Evolutionary conservation across 164 flowering plant species (phyloP), one percentile per base, ranked within the genome.

Genomic region (Annona cherimola): DNA sequence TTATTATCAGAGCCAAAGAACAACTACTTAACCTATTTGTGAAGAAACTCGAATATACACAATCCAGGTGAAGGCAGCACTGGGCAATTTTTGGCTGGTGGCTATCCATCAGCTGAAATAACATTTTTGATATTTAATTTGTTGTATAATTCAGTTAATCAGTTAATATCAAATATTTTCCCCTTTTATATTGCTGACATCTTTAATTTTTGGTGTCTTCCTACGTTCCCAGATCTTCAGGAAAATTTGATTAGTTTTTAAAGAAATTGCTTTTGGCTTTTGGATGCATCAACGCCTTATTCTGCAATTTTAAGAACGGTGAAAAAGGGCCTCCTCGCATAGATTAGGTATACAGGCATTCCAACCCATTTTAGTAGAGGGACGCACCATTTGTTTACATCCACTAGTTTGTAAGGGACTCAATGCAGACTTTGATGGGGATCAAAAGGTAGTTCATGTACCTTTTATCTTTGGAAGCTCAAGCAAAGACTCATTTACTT

Each of bases 1-100:
- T 42, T 82, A 67, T 64, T 76, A 80, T 74, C 64, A 72, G 74
- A 83, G 83, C 45, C 43, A 79, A 66, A 73, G 80, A 75, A 76
- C 72, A 68, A 61, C 45, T 5, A 59, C 59, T 71, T 3, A 9
- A 35, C 12, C 50, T 14, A 69, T 7, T 1, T 20, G 35, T 39
- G 57, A 7, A 50, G 57, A 50, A 50, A 50, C 9, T 8, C 57
- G 14, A 50, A 50, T 8, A 7, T 8, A 16, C 14, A 50, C 1
- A 46, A 16, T 8, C 9, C 9, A 50, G 0, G 14, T 8, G 14
- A 7, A 50, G 2, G 9, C 14, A 11, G 2, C 57, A 5, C 14
- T 50, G 57, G 57, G 57, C 57, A 11, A 50, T 50, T 50, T 50
- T 50, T 50, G 14, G 57, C 9, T 16, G 14, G 18, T 16, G 2